Evolutionary conservation across 2,329 filamentous ascomycete species (phyloP), one percentile per base, ranked within the genome.

Genomic region (Fusarium sp.): DNA sequence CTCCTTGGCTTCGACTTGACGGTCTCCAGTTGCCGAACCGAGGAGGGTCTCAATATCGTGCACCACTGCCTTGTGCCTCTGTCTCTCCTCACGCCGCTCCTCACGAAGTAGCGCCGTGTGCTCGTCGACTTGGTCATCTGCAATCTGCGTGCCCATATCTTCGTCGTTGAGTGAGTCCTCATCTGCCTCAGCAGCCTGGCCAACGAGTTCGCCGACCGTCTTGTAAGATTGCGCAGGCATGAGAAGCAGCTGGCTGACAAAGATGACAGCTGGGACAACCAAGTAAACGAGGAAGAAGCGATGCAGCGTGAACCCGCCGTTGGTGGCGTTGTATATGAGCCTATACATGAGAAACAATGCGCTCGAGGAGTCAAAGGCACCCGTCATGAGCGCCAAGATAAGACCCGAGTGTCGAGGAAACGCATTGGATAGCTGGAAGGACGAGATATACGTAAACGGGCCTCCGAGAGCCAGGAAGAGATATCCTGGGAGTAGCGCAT

Each of bases 381-480:
- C 94, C 0, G 94, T 96, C 62, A 97, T 84, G 37, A 95, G 86
- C 3, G 94, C 94, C 10, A 97, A 86, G 72, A 97, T 94, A n/a
- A 94, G 85, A 2, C 94, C 94, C 1, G 93, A 93, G 78, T 92
- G 89, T 59, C 88, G 88, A 1, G 94, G 94, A 79, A 97, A 96
- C 4, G 94, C 91, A 81, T 97, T 97, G 43, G 93, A 95, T 43
- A 97, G 89, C 80, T 97, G 94, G 82, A 96, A 96, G 4, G 92
- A 93, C 10, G 93, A 92, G 66, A 97, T 94, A 82, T 95, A 97
- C 61, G 94, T 90, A 77, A 95, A 95, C 3, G 94, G 93, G 0
- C 94, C 94, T 22, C 94, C 94, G 2, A 96, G 86, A 1, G 94
- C 93, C 9, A 97, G 87, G 65, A 94, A 90, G 25, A 95, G 85